Evolutionary conservation across 768 basidiomycete species (phyloP), one percentile per base, ranked within the genome.

Genomic region (Tylopilus rubrobrunneus): DNA sequence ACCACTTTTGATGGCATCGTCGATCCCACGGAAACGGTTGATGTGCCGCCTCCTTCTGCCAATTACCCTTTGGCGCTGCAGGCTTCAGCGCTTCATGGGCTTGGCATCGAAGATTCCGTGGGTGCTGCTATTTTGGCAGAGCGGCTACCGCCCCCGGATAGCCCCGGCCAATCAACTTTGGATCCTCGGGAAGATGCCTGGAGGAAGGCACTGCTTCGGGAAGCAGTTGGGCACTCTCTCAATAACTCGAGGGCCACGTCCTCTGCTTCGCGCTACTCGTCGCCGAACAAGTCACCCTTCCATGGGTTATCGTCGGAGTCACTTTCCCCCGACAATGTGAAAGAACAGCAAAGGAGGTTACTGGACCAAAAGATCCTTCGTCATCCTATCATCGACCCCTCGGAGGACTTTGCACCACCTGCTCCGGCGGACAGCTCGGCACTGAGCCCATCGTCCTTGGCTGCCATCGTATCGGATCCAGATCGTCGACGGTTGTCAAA

Each of bases 11-110:
- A 82, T 63, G 74, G 83, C 61, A 76, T 87, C 50, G 84, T 92
- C 60, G 90, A 92, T 70, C 90, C 90, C 11, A 92, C 90, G 25
- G 91, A 92, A 62, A 80, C 79, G 25, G 89, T 92, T 34, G 90
- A 92, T 63, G 65, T 92, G 33, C 90, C 90, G 0, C 83, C 78
- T 6, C 85, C 83, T 7, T 82, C 85, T 34, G 74, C 84, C 36
- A 76, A 75, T 34, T 89, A 87, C 63, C 85, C 84, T 1, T 86
- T 91, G 60, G 81, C 85, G 7, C 80, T 87, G 37, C 89, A 90
- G 64, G 80, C 89, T 25, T 88, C 89, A 51, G 85, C 84, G 15
- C 61, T 85, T 47, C 82, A 84, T 61, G 88, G 85, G 15, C 71
- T 91, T 61, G 85, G 86, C 42, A 86, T 89, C 40, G 76, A 82